These are phyloP conservation scores for Rehmannia glutinosa DNA, from an alignment of 257 asterid species.

Conservation along the genomic window DNA sequence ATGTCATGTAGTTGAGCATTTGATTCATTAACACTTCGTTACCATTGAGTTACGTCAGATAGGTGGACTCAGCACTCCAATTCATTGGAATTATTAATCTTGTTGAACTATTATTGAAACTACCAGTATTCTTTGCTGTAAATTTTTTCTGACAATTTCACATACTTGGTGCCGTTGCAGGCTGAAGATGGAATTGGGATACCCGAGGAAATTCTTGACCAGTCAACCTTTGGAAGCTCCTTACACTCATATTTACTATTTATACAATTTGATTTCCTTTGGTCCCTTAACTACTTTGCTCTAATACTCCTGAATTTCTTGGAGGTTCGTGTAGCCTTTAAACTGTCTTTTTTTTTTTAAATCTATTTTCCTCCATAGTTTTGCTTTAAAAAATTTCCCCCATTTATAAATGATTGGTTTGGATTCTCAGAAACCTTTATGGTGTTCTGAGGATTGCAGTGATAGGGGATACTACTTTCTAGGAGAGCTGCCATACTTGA, in stretches of 20 bases:
- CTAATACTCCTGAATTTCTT: conserved; percentile 70
- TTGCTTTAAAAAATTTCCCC: conserved; percentile 12
- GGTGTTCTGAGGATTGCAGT: conserved; percentile 82
- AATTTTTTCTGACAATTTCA: neutral
- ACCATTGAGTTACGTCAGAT: neutral
- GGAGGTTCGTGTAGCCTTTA: conserved; percentile 45
- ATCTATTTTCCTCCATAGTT: conserved; percentile 7
- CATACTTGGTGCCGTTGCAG: conserved; percentile 39
- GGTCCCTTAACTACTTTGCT: conserved; percentile 91
- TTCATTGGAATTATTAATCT: neutral
- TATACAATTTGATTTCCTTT: conserved; percentile 75
- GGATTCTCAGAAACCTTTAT: conserved; percentile 83
- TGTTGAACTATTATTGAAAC: neutral
- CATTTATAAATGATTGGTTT: conserved; percentile 21
- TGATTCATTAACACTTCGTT: neutral
- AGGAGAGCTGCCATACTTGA: conserved; percentile 90
- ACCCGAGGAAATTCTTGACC: conserved; percentile 95
- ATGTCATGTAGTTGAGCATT: neutral
- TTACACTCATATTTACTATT: conserved; percentile 63
- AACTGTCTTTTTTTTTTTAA: conserved; percentile 8
- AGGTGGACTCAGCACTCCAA: neutral
- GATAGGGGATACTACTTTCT: conserved; percentile 74
- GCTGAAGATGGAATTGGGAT: conserved; percentile 98
- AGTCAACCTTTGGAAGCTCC: conserved; percentile 64
- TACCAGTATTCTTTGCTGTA: neutral